Conservation (phyloP, 208 protist genomes). For the Herpetomonas tarakana region DNA sequence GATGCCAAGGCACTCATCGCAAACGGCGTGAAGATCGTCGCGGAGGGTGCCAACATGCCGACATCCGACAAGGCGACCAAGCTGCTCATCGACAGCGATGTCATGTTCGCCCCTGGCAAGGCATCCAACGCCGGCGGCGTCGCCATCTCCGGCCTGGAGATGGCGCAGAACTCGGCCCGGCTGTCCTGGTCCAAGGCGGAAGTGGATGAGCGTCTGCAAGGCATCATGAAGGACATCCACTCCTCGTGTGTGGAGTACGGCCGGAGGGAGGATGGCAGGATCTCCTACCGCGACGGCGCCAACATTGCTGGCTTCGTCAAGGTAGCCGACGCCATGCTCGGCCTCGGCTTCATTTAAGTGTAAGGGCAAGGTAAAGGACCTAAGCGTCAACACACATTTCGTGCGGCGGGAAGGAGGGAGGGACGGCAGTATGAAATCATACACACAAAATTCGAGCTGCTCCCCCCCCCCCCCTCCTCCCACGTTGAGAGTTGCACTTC, state of each 20-base stretch:
- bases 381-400: too few species aligned
- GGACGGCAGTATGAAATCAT: too few species aligned
- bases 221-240: constrained; percentile 92
- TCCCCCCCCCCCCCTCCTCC: too few species aligned
- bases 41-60: constrained; percentile 94
- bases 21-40: constrained; percentile 77
- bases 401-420: too few species aligned
- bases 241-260: constrained; percentile 54
- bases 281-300: constrained; percentile 81
- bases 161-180: constrained; percentile 92
- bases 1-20: constrained; percentile 73
- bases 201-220: constrained; percentile 79
- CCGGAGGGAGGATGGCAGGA: constrained; percentile 32
- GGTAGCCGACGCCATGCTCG: constrained; percentile 72
- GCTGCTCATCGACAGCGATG: constrained; percentile 35
- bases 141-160: constrained; percentile 92
- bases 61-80: constrained; percentile 82
- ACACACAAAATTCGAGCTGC: too few species aligned
- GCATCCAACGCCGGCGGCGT: constrained; percentile 94
- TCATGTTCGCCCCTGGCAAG: constrained; percentile 91
- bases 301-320: constrained; percentile 93
- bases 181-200: constrained; percentile 84
- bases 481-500: too few species aligned
- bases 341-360: constrained; percentile 53
- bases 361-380: too few species aligned